Evolutionary conservation across 768 basidiomycete genomes (phyloP).

Genomic region (Cyathus striatus): DNA sequence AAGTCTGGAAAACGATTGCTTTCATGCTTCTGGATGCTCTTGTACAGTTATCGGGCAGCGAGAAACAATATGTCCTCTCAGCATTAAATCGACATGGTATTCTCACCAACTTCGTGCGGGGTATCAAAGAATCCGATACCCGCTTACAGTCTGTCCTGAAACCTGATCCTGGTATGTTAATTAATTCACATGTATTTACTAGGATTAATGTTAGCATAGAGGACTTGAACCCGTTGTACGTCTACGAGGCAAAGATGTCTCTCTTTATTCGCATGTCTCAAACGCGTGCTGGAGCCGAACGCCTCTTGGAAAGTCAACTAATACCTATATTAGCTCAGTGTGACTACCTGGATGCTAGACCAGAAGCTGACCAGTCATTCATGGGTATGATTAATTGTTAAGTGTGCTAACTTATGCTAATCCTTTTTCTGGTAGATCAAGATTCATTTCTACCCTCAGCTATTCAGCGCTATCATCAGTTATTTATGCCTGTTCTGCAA

Average conservation of each 20-base stretch:
- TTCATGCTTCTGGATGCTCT: slow-evolving; percentile 87
- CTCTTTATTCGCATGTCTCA: slow-evolving; percentile 82
- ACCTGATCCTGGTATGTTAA: slow-evolving; percentile 81
- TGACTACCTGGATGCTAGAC: slow-evolving; percentile 82
- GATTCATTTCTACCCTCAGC: slow-evolving; percentile 87
- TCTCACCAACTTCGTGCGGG: slow-evolving; percentile 73
- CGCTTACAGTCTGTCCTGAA: slow-evolving; percentile 73
- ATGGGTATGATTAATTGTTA: slow-evolving; percentile 67
- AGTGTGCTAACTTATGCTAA: too few relatives aligned
- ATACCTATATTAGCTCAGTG: slow-evolving; percentile 75
- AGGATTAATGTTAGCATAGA: slow-evolving; percentile 37
- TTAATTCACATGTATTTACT: background rate
- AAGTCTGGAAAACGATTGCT: slow-evolving; percentile 96
- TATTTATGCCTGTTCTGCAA: slow-evolving; percentile 84
- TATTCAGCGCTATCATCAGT: slow-evolving; percentile 85
- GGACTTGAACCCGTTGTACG: slow-evolving; percentile 85
- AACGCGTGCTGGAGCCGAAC: slow-evolving; percentile 79
- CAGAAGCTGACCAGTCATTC: slow-evolving; percentile 77
- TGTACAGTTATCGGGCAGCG: slow-evolving; percentile 61
- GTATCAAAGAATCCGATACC: slow-evolving; percentile 78
- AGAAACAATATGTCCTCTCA: slow-evolving; percentile 64
- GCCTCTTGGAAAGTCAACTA: slow-evolving; percentile 72
- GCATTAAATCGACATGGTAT: slow-evolving; percentile 70
- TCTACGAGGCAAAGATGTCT: slow-evolving; percentile 94
- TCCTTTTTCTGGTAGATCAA: too few relatives aligned